phyloP scores from a whole-genome alignment of 106 monocot genomes.

The Platanthera guangdongensis region DNA sequence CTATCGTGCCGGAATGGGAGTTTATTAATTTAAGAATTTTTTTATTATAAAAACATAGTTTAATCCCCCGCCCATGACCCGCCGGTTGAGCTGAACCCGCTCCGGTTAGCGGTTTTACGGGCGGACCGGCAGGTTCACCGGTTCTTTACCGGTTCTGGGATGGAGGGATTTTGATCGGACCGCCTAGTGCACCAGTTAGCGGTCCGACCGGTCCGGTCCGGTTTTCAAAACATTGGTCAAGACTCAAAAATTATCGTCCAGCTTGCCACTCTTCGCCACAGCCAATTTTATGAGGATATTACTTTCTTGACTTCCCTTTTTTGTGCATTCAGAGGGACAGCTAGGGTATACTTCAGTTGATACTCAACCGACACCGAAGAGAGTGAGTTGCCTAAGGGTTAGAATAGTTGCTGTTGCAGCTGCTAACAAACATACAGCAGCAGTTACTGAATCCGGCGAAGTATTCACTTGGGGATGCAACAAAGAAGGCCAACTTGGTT shows the following conservation, averaged over 20 bases:
- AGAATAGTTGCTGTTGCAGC: conserved; percentile 81
- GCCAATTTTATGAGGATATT: not conserved
- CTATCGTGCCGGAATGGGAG: too few relatives aligned
- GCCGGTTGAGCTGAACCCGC: too few relatives aligned
- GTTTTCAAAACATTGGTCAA: not conserved
- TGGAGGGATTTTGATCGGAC: too few relatives aligned
- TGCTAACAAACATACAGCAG: conserved; percentile 92
- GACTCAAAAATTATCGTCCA: not conserved
- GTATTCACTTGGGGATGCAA: conserved; percentile 98
- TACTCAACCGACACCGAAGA: conserved; percentile 80
- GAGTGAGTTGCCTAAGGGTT: conserved; percentile 67
- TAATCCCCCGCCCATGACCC: too few relatives aligned
- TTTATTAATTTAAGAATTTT: too few relatives aligned
- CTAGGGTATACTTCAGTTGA: conserved; percentile 97
- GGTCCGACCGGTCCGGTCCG: too few relatives aligned
- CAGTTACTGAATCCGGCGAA: conserved; percentile 83
- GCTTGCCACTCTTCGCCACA: not conserved
- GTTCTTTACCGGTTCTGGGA: too few relatives aligned
- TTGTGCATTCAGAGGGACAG: conserved; percentile 66
- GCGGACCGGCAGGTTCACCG: too few relatives aligned
- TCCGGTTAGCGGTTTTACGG: too few relatives aligned
- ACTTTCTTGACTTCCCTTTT: not conserved
- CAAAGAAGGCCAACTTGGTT: conserved; percentile 98
- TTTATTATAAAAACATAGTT: too few relatives aligned
- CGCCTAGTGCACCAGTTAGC: too few relatives aligned